phyloP scores from a whole-genome alignment of 2,329 filamentous ascomycete species.

The Ophiostoma perfectum region DNA sequence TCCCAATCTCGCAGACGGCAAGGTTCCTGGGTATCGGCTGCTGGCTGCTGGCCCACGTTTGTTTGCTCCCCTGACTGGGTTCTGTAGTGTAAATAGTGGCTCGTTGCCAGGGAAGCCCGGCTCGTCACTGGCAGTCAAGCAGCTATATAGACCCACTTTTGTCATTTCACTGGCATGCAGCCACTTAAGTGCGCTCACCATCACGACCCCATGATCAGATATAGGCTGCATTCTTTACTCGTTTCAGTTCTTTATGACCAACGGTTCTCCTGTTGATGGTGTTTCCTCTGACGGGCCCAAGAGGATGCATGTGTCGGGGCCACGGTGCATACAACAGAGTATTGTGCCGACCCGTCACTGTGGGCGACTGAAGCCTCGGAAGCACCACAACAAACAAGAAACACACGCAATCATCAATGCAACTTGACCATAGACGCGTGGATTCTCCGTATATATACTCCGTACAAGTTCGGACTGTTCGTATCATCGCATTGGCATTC shows the following conservation, averaged over 20 bases:
- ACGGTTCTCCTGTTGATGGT: not conserved
- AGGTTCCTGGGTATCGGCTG: not conserved
- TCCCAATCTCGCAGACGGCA: not conserved
- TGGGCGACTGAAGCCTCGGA: not conserved
- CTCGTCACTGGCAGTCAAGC: not conserved
- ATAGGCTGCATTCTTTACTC: not conserved
- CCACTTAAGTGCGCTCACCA: not conserved
- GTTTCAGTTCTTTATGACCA: not conserved
- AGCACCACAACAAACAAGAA: not conserved
- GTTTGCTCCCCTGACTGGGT: not conserved
- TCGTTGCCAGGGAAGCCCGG: not conserved
- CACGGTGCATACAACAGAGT: not conserved
- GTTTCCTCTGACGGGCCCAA: not conserved
- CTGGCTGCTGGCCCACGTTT: not conserved
- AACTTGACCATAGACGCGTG: not conserved
- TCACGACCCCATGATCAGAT: conserved; percentile 6
- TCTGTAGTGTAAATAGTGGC: not conserved
- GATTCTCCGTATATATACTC: not conserved
- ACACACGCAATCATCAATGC: not conserved
- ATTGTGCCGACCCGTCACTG: not conserved
- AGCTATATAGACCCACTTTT: not conserved
- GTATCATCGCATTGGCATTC: not conserved
- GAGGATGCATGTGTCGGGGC: not conserved
- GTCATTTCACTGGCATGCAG: not conserved
- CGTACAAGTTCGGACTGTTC: not conserved